Conservation (phyloP, 306 rosid species). For the Ormosia emarginata region DNA sequence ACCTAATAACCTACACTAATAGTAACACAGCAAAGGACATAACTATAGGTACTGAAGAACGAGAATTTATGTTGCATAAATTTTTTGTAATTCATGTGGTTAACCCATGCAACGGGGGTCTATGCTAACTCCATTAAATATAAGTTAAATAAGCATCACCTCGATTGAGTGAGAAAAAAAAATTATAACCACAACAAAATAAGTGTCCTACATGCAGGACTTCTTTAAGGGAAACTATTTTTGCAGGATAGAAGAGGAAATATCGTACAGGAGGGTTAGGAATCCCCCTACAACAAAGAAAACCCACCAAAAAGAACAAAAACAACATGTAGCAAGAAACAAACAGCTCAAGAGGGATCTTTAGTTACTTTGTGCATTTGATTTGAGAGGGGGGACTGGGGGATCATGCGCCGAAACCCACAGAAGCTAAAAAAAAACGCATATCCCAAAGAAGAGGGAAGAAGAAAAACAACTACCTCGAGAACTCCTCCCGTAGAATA, state of each 20-base stretch:
- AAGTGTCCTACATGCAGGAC: no score
- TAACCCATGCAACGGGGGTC: not conserved
- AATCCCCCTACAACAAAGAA: not conserved
- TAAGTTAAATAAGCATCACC: not conserved
- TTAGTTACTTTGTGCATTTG: not conserved
- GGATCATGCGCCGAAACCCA: not conserved
- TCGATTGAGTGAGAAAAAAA: no score
- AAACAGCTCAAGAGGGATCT: not conserved
- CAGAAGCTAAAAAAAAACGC: not conserved
- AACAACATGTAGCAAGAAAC: not conserved
- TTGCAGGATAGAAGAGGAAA: not conserved
- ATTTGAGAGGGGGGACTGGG: not conserved
- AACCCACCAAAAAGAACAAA: not conserved
- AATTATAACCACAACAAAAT: no score
- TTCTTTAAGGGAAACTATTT: no score
- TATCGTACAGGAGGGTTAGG: not conserved
- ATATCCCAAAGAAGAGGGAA: not conserved
- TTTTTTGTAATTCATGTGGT: not conserved
- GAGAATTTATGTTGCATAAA: not conserved
- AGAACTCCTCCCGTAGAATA: constrained; percentile 97
- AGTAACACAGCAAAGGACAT: not conserved
- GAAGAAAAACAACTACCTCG: constrained; percentile 52
- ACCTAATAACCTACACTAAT: not conserved
- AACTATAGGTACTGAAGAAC: not conserved
- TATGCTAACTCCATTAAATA: not conserved